These are phyloP conservation scores for Cryomyces minteri DNA, from an alignment of 495 filamentous ascomycete species.

Conservation along the genomic window DNA sequence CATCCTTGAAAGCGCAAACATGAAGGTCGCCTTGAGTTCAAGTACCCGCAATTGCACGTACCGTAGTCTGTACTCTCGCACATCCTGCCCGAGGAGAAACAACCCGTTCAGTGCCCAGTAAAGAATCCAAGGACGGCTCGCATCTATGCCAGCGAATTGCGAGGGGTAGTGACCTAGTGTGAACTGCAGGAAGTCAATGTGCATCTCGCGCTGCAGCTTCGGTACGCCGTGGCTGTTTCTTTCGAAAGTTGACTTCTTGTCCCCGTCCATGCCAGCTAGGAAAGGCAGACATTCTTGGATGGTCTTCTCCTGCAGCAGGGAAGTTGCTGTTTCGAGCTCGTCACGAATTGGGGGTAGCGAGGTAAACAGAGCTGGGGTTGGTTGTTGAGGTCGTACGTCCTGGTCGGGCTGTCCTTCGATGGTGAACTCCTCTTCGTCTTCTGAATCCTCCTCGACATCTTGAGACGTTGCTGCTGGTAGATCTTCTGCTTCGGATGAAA, in stretches of 20 bases:
- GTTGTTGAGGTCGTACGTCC: neutral
- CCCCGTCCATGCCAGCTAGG: slow-evolving; percentile 27
- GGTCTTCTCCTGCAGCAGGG: slow-evolving; percentile 45
- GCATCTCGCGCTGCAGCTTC: slow-evolving; percentile 44
- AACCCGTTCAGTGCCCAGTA: slow-evolving; percentile 78
- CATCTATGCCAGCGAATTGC: slow-evolving; percentile 51
- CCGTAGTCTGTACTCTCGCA: slow-evolving; percentile 46
- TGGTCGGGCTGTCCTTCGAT: neutral
- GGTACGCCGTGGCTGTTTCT: slow-evolving; percentile 59
- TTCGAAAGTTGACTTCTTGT: slow-evolving; percentile 22
- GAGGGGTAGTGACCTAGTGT: slow-evolving; percentile 45
- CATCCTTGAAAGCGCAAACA: slow-evolving; percentile 2
- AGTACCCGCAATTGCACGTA: slow-evolving; percentile 15
- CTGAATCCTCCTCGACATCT: neutral
- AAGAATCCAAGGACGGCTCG: slow-evolving; percentile 76
- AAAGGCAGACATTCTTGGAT: slow-evolving; percentile 50
- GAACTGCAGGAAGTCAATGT: slow-evolving; percentile 58
- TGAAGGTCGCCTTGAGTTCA: neutral
- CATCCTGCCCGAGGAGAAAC: slow-evolving; percentile 54
- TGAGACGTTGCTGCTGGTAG: neutral
- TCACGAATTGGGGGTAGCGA: slow-evolving; percentile 40
- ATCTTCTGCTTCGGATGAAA: neutral
- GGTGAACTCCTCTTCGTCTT: neutral
- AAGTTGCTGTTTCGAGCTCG: slow-evolving; percentile 46
- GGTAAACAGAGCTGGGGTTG: neutral